A percentile compares a stretch with the other conserved stretches of the same genome.
These are phyloP conservation scores for Peltaster fructicola DNA, from an alignment of 2,329 filamentous ascomycete species.

Conservation along the genomic window DNA sequence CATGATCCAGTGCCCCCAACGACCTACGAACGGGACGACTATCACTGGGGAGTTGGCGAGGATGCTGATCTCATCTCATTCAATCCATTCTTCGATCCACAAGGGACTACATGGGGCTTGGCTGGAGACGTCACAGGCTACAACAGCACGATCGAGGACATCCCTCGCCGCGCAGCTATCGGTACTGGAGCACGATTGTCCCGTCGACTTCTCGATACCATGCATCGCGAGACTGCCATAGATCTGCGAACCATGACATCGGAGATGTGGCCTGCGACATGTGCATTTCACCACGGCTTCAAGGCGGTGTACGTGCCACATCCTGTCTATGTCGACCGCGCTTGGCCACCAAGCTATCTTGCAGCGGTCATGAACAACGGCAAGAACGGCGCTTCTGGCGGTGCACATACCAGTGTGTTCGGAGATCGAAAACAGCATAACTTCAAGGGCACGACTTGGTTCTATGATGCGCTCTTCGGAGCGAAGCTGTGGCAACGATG, in stretches of 20 bases:
- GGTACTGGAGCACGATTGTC: constrained; percentile 61
- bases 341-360: constrained; percentile 37
- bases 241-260: constrained; percentile 56
- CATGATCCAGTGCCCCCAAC: constrained; percentile 38
- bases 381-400: constrained; percentile 32
- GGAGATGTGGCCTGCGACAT: constrained; percentile 60
- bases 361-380: constrained; percentile 39
- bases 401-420: constrained; percentile 31
- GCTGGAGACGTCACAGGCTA: constrained; percentile 52
- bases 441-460: constrained; percentile 35
- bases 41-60: constrained; percentile 60
- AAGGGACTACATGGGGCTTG: constrained; percentile 56
- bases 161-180: constrained; percentile 59
- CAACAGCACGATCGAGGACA: constrained; percentile 32
- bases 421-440: constrained; percentile 35
- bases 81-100: constrained; percentile 62
- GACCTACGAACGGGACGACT: constrained; percentile 43
- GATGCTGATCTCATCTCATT: constrained; percentile 58
- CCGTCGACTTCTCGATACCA: constrained; percentile 51
- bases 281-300: constrained; percentile 56
- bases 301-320: constrained; percentile 54
- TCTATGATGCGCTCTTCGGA: constrained; percentile 34
- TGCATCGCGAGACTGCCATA: constrained; percentile 58
- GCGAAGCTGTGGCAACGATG: constrained; percentile 39
- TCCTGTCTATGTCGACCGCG: constrained; percentile 38